These are phyloP conservation scores for Ganoderma leucocontextum DNA, from an alignment of 1,284 basidiomycete genomes.

Conservation along the genomic window DNA sequence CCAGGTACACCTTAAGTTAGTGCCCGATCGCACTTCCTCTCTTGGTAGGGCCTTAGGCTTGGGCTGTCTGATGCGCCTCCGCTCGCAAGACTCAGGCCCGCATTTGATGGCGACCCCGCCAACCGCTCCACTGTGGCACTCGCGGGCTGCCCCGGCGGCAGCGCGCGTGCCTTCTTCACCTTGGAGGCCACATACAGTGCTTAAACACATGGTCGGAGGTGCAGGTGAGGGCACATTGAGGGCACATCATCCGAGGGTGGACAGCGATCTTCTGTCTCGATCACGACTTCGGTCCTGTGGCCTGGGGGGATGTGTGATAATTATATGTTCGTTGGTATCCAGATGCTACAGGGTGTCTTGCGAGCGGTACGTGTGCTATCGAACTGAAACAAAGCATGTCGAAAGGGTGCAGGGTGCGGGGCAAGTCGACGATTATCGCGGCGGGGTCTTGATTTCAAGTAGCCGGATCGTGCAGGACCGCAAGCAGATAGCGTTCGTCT, in stretches of 20 bases:
- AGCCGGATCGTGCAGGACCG: slow-evolving; percentile 83
- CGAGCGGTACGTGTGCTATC: slow-evolving; percentile 5
- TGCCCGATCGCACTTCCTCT: slow-evolving; percentile 3
- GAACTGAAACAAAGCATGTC: slow-evolving; percentile 19
- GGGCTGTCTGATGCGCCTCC: slow-evolving; percentile 2
- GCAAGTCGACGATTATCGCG: not conserved
- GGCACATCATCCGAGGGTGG: not conserved
- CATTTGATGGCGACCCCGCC: not conserved
- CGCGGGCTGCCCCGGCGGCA: not conserved
- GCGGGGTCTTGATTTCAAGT: slow-evolving; percentile 36
- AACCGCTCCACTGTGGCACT: not conserved
- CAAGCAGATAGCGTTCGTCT: slow-evolving; percentile 87
- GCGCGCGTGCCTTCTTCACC: not conserved
- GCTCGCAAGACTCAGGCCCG: not conserved
- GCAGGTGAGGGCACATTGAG: not conserved
- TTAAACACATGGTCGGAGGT: not conserved
- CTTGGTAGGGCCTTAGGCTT: not conserved
- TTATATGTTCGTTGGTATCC: slow-evolving; percentile 23
- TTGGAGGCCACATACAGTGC: not conserved
- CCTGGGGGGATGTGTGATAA: slow-evolving; percentile 13
- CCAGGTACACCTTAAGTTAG: not conserved
- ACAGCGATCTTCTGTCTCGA: too few relatives aligned
- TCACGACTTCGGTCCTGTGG: too few relatives aligned
- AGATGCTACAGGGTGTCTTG: slow-evolving; percentile 28
- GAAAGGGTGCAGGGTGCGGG: slow-evolving; percentile 9